phyloP scores from a whole-genome alignment of 306 rosid species.

The Inga leiocalycina region DNA sequence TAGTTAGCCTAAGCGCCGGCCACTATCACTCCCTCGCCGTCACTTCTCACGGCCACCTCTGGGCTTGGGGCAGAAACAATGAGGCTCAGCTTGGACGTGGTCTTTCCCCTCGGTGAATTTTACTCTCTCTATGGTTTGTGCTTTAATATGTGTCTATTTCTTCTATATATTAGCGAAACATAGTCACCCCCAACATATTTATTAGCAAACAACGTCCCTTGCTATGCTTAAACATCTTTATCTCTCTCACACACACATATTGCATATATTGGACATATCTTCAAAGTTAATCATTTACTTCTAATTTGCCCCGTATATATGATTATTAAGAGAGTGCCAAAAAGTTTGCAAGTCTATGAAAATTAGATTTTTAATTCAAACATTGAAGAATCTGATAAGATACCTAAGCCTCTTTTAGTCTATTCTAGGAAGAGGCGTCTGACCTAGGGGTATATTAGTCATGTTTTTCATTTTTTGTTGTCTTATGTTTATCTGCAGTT shows the following conservation, averaged over 20 bases:
- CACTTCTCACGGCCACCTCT: conserved; percentile 61
- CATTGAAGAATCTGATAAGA: not conserved
- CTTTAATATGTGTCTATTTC: not conserved
- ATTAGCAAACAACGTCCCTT: not conserved
- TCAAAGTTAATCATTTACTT: not conserved
- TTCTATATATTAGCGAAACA: not conserved
- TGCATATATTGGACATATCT: not conserved
- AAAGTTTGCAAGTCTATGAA: not conserved
- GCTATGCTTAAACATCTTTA: not conserved
- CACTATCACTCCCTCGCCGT: conserved; percentile 89
- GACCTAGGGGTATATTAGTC: no score
- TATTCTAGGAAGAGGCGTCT: no score
- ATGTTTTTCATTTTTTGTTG: no score
- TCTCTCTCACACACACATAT: no score
- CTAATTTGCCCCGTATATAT: not conserved
- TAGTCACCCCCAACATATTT: not conserved
- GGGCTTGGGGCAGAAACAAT: conserved; percentile 94
- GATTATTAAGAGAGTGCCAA: not conserved
- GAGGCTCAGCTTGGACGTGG: conserved; percentile 92
- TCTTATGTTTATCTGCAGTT: no score
- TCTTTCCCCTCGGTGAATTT: conserved; percentile 46
- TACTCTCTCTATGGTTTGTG: not conserved
- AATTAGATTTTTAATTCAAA: no score
- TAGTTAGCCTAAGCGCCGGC: conserved; percentile 63
- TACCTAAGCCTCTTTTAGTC: no score